Evolutionary conservation across 1,284 basidiomycete species (phyloP).

Genomic region (Ceratobasidium sp.): DNA sequence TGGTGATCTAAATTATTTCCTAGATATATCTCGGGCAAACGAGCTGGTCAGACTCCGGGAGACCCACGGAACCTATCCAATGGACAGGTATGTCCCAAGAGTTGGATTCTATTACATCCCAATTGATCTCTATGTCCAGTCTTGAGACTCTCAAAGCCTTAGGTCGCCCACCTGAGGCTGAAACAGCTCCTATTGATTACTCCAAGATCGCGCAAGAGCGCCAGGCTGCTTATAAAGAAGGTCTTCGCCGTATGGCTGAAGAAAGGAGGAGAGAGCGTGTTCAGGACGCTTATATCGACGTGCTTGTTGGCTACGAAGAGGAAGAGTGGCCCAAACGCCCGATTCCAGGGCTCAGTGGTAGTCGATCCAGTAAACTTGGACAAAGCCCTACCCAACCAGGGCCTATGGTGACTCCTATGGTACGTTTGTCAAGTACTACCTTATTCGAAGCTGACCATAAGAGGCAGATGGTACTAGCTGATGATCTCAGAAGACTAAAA

Average conservation of each 20-base stretch:
- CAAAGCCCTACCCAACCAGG: background rate
- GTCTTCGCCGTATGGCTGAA: constrained; percentile 8
- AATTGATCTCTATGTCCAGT: background rate
- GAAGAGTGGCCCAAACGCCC: constrained; percentile 16
- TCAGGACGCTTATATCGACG: constrained; percentile 13
- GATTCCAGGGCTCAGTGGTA: background rate
- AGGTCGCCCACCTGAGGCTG: constrained; percentile 16
- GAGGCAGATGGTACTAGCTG: background rate
- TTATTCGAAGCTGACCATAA: background rate
- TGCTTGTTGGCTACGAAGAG: constrained; percentile 23
- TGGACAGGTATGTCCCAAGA: constrained; percentile 15
- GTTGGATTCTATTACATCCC: background rate
- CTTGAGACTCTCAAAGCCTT: constrained; percentile 23
- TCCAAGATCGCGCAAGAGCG: constrained; percentile 8
- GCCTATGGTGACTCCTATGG: background rate
- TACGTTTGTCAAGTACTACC: background rate
- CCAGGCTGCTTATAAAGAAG: background rate
- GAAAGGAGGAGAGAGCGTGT: background rate
- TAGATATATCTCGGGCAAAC: constrained; percentile 16
- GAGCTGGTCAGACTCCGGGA: constrained; percentile 23
- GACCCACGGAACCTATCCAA: background rate
- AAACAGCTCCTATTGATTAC: constrained; percentile 4
- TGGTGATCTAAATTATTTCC: background rate
- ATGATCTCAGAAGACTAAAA: background rate
- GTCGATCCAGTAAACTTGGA: constrained; percentile 11